These are phyloP conservation scores for Colletotrichum navitas DNA, from an alignment of 2,329 filamentous ascomycete genomes.

Conservation along the genomic window DNA sequence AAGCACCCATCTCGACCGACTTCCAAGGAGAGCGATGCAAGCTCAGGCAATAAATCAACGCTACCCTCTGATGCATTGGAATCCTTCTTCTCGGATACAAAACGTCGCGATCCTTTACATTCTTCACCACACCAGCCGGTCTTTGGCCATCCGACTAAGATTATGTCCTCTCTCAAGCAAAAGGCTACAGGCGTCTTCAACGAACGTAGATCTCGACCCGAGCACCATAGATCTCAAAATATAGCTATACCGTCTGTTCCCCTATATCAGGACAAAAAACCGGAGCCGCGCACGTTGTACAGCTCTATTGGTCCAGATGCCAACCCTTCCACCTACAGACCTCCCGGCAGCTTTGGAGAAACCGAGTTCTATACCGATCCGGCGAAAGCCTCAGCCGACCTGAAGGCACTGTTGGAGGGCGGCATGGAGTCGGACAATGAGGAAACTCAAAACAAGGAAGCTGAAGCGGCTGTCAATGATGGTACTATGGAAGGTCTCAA, in stretches of 20 bases:
- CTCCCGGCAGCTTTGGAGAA: slow-evolving; percentile 51
- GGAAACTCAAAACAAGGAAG: slow-evolving; percentile 54
- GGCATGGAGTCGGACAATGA: slow-evolving; percentile 82
- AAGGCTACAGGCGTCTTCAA: slow-evolving; percentile 68
- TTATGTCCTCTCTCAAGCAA: slow-evolving; percentile 65
- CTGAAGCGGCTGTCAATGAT: slow-evolving; percentile 55
- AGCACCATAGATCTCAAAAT: slow-evolving; percentile 67
- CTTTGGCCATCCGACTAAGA: slow-evolving; percentile 57
- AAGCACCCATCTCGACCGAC: slow-evolving; percentile 16
- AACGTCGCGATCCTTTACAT: slow-evolving; percentile 36
- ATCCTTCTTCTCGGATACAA: slow-evolving; percentile 40
- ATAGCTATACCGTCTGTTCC: slow-evolving; percentile 62
- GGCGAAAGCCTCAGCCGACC: slow-evolving; percentile 77
- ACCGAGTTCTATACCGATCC: slow-evolving; percentile 76
- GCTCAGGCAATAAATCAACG: slow-evolving; percentile 38
- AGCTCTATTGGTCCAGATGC: slow-evolving; percentile 55
- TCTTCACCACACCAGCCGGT: slow-evolving; percentile 46
- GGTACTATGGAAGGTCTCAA: slow-evolving; percentile 80
- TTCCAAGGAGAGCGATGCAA: slow-evolving; percentile 24
- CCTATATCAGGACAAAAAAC: slow-evolving; percentile 61
- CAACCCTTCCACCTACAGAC: slow-evolving; percentile 50
- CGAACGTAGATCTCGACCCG: slow-evolving; percentile 66
- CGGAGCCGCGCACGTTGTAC: slow-evolving; percentile 62
- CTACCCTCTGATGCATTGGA: slow-evolving; percentile 37
- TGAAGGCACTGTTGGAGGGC: slow-evolving; percentile 86